phyloP scores from a whole-genome alignment of 2,329 filamentous ascomycete species.

The Didymella pomorum region DNA sequence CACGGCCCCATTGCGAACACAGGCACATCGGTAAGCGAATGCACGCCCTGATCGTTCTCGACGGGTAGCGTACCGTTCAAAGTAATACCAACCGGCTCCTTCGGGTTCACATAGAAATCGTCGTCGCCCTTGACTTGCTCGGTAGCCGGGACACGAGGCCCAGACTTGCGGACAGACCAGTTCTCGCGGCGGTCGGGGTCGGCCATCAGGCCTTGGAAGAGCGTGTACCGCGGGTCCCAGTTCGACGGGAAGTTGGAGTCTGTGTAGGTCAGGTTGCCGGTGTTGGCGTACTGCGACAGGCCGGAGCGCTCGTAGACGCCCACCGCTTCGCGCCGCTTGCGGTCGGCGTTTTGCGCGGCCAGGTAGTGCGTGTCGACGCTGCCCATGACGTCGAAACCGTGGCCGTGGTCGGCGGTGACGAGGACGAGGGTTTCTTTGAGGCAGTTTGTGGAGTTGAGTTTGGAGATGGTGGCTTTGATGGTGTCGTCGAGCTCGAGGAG shows the following conservation, averaged over 20 bases:
- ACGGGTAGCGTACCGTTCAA: constrained; percentile 78
- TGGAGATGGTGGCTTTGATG: constrained; percentile 74
- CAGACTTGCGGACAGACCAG: constrained; percentile 73
- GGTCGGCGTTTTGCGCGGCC: constrained; percentile 68
- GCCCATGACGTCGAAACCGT: constrained; percentile 88
- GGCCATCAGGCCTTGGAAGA: constrained; percentile 75
- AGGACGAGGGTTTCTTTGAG: constrained; percentile 80
- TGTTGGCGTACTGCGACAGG: constrained; percentile 75
- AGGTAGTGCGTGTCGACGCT: constrained; percentile 83
- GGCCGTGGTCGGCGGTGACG: constrained; percentile 87
- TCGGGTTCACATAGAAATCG: constrained; percentile 72
- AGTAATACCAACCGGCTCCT: constrained; percentile 73
- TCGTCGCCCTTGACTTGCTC: constrained; percentile 60
- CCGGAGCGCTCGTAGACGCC: constrained; percentile 78
- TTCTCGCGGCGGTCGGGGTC: constrained; percentile 79
- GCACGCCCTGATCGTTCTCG: constrained; percentile 64
- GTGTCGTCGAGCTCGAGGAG: constrained; percentile 88
- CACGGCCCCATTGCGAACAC: constrained; percentile 82
- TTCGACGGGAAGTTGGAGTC: constrained; percentile 82
- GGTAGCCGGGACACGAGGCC: constrained; percentile 68
- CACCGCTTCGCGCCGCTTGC: constrained; percentile 77
- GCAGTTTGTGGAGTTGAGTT: constrained; percentile 70
- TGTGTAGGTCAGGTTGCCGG: constrained; percentile 68
- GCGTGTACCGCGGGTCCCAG: constrained; percentile 85
- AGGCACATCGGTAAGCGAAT: constrained; percentile 52